Evolutionary conservation across 1,139 yeast species (phyloP).

Genomic region (Petasospora rhodanensis): DNA sequence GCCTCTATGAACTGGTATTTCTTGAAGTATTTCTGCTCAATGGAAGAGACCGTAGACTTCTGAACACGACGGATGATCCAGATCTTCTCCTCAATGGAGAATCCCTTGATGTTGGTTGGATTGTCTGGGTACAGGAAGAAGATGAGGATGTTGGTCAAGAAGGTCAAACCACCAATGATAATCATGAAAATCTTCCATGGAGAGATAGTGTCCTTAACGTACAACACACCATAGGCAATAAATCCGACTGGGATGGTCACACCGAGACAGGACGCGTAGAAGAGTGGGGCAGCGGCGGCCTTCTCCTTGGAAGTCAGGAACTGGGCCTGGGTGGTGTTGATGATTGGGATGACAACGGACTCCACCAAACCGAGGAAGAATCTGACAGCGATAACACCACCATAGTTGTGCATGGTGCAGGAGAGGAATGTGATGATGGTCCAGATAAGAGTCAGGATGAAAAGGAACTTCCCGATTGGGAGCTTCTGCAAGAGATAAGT

Average conservation of each 20-base stretch:
- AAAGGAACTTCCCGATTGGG: constrained; percentile 33
- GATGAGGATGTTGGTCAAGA: constrained; percentile 30
- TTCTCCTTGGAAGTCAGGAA: constrained; percentile 39
- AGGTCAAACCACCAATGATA: constrained; percentile 40
- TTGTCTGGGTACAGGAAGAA: constrained; percentile 40
- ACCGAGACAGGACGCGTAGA: constrained; percentile 42
- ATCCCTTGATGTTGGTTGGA: constrained; percentile 37
- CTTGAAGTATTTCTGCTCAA: constrained; percentile 42
- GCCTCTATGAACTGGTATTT: constrained; percentile 41
- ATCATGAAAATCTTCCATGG: constrained; percentile 39
- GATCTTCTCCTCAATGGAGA: constrained; percentile 37
- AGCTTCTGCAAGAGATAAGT: constrained; percentile 32
- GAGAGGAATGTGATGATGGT: constrained; percentile 36
- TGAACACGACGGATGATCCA: constrained; percentile 43
- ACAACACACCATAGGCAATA: constrained; percentile 40
- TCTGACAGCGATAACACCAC: constrained; percentile 38
- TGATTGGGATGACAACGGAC: constrained; percentile 36
- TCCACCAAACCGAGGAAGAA: constrained; percentile 46
- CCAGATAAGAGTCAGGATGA: constrained; percentile 34
- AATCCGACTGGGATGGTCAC: constrained; percentile 42
- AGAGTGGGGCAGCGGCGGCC: constrained; percentile 39
- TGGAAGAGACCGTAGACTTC: constrained; percentile 37
- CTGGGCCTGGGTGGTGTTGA: constrained; percentile 40
- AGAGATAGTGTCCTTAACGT: constrained; percentile 28
- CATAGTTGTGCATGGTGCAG: constrained; percentile 37